phyloP scores from a whole-genome alignment of 1,284 basidiomycete genomes.

The Pulveroboletus sp. region DNA sequence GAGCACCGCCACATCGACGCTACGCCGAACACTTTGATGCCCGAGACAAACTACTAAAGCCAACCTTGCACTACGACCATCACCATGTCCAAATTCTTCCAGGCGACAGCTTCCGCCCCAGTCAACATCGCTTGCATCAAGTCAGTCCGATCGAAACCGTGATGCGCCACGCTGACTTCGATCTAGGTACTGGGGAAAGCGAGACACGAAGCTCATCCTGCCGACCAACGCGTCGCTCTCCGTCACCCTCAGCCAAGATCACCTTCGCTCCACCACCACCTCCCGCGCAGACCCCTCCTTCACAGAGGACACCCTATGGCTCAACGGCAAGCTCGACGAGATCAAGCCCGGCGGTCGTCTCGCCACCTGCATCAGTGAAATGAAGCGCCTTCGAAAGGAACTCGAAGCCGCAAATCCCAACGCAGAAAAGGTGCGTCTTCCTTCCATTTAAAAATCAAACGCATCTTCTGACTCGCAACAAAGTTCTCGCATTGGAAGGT shows the following conservation, averaged over 20 bases:
- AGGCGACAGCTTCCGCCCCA: slow-evolving; percentile 90
- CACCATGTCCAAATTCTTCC: slow-evolving; percentile 62
- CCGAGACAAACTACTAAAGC: slow-evolving; percentile 19
- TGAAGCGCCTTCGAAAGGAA: slow-evolving; percentile 76
- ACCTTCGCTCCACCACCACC: slow-evolving; percentile 92
- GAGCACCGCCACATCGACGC: slow-evolving; percentile 25
- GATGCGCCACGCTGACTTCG: slow-evolving; percentile 26
- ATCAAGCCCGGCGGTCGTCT: slow-evolving; percentile 84
- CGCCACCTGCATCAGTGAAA: slow-evolving; percentile 85
- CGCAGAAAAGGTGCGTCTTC: slow-evolving; percentile 62
- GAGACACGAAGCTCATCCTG: slow-evolving; percentile 92
- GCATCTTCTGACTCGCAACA: slow-evolving; percentile 4
- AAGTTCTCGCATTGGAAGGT: slow-evolving; percentile 76
- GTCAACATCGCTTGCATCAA: slow-evolving; percentile 98
- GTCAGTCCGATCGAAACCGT: slow-evolving; percentile 45
- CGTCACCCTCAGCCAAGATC: slow-evolving; percentile 95
- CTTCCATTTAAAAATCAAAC: slow-evolving; percentile 5
- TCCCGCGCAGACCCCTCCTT: slow-evolving; percentile 84
- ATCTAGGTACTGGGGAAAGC: slow-evolving; percentile 95
- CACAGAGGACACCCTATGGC: slow-evolving; percentile 76
- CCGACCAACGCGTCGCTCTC: slow-evolving; percentile 98
- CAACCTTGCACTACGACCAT: slow-evolving; percentile 13
- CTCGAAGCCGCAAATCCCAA: slow-evolving; percentile 71
- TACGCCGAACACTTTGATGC: slow-evolving; percentile 8
- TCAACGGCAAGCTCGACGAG: slow-evolving; percentile 89